phyloP scores from a whole-genome alignment of 1,284 basidiomycete species.

The Ganoderma leucocontextum region DNA sequence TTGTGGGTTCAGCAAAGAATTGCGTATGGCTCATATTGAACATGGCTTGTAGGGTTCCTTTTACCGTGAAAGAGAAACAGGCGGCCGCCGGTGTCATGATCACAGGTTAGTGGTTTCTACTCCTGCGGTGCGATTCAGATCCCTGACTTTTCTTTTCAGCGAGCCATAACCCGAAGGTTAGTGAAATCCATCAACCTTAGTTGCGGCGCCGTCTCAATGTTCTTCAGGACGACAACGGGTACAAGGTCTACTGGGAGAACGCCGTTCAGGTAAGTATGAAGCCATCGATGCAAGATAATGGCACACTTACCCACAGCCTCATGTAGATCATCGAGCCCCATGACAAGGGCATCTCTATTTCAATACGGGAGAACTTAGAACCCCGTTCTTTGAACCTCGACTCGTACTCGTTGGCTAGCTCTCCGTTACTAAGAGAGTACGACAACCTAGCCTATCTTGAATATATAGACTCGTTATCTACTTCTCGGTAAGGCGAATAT shows the following conservation, averaged over 20 bases:
- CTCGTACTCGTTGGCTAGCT: conserved; percentile 25
- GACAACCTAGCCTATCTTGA: conserved; percentile 60
- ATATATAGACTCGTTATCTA: conserved; percentile 52
- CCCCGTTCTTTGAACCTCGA: conserved; percentile 59
- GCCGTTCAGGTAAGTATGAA: conserved; percentile 68
- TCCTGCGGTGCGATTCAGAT: neutral
- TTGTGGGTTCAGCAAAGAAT: conserved; percentile 56
- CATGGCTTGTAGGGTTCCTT: conserved; percentile 67
- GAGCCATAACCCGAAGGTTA: conserved; percentile 86
- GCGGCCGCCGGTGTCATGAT: conserved; percentile 90
- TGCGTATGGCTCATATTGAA: neutral
- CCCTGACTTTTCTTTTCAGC: conserved; percentile 50
- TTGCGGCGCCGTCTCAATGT: neutral
- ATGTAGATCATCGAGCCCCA: conserved; percentile 82
- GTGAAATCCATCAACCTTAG: neutral
- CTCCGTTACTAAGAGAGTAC: conserved; percentile 23
- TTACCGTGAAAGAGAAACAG: conserved; percentile 68
- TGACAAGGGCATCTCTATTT: conserved; percentile 74
- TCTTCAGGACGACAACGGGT: conserved; percentile 82
- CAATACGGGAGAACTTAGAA: conserved; percentile 69
- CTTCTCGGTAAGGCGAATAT: conserved; percentile 48
- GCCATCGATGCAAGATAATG: neutral
- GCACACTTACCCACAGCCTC: neutral
- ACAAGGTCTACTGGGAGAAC: conserved; percentile 91
- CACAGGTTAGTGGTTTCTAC: conserved; percentile 61